Evolutionary conservation across 371 early-diverging fungal genomes (phyloP).

Genomic region (Rhizomucor miehei): DNA sequence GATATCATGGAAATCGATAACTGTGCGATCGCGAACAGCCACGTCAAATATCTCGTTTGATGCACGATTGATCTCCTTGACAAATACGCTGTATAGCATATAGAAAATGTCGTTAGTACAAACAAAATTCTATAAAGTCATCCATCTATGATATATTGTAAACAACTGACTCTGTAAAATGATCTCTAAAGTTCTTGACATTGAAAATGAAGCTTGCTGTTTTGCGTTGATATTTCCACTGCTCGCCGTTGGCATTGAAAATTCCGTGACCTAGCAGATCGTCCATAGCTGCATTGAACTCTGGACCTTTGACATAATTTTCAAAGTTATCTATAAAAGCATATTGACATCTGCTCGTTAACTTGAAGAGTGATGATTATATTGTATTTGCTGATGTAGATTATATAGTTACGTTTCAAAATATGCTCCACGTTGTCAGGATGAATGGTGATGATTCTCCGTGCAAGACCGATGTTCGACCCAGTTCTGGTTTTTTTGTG

Average conservation of each 20-base stretch:
- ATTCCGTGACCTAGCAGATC: constrained; percentile 65
- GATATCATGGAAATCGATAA: constrained; percentile 56
- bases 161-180: constrained; percentile 42
- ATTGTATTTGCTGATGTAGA: not conserved
- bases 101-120: not conserved
- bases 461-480: constrained; percentile 23
- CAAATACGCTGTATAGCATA: constrained; percentile 26
- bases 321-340: constrained; percentile 43
- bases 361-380: too few relatives aligned
- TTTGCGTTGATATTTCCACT: constrained; percentile 62
- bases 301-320: constrained; percentile 46
- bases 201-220: constrained; percentile 61
- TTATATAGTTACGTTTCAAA: constrained; percentile 14
- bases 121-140: not conserved
- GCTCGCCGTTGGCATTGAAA: constrained; percentile 60
- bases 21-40: constrained; percentile 24
- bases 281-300: constrained; percentile 23
- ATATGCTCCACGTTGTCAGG: constrained; percentile 27
- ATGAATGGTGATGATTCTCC: constrained; percentile 19
- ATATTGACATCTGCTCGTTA: too few relatives aligned
- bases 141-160: too few relatives aligned
- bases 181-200: constrained; percentile 60
- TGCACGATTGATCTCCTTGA: constrained; percentile 27
- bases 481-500: too few relatives aligned
- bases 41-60: constrained; percentile 26